Conservation (phyloP, 768 basidiomycete genomes). For the Lentinula raphanica region DNA sequence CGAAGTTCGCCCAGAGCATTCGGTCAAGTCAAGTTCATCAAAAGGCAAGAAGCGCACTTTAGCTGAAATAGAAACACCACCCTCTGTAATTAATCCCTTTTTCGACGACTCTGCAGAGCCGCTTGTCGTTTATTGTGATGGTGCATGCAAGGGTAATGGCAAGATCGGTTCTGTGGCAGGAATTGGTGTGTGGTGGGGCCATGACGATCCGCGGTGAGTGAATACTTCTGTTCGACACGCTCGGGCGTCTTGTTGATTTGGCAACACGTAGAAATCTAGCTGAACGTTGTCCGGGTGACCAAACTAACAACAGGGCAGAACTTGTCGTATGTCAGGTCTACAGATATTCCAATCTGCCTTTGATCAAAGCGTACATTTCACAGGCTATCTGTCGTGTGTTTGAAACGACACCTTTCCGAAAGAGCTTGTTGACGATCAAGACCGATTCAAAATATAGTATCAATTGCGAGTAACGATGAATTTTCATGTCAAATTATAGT, state of each 20-base stretch:
- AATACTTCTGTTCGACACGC: neutral
- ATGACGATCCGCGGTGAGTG: conserved; percentile 36
- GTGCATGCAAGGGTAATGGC: conserved; percentile 84
- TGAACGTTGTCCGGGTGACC: conserved; percentile 76
- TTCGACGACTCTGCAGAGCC: neutral
- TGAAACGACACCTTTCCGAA: conserved; percentile 59
- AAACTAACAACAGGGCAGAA: conserved; percentile 88
- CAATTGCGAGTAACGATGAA: conserved; percentile 44
- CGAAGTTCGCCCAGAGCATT: neutral
- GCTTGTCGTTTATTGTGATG: conserved; percentile 75
- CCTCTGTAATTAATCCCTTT: neutral
- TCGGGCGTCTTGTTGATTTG: neutral
- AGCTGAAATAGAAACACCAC: neutral
- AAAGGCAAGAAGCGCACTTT: conserved; percentile 30
- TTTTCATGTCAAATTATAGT: neutral
- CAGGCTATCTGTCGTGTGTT: conserved; percentile 83
- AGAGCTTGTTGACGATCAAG: conserved; percentile 63
- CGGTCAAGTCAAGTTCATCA: neutral
- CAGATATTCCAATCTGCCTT: no score
- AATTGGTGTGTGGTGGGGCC: conserved; percentile 87
- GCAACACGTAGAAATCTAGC: conserved; percentile 58
- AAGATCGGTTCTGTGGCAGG: conserved; percentile 63
- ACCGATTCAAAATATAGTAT: conserved; percentile 87
- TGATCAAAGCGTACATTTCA: no score
- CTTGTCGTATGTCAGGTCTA: conserved; percentile 71